Percentiles rank a stretch among this genome's conserved stretches.
phyloP scores from a whole-genome alignment of 495 filamentous ascomycete genomes.

The Hypoxylon trugodes region DNA sequence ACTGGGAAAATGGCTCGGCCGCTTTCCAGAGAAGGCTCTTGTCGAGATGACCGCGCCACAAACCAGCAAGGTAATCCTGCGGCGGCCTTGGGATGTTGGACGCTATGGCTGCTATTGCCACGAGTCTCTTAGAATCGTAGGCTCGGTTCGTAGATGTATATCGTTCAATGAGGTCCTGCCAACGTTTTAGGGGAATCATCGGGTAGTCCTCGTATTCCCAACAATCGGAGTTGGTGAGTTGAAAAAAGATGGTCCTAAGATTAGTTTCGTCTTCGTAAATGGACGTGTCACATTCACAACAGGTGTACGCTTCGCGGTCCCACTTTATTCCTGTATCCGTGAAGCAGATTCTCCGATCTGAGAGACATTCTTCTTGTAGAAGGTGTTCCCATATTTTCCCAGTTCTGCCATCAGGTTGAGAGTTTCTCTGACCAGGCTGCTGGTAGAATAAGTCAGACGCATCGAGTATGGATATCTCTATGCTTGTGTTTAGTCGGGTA shows the following conservation, averaged over 20 bases:
- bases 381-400: too few relatives aligned
- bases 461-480: background rate
- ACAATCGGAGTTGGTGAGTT: background rate
- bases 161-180: constrained; percentile 23
- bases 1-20: background rate
- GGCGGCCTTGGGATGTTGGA: background rate
- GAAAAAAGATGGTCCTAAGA: constrained; percentile 3
- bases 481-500: constrained; percentile 1
- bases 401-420: constrained; percentile 6
- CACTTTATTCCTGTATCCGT: constrained; percentile 11
- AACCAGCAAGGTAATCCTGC: constrained; percentile 14
- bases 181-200: constrained; percentile 9
- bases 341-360: constrained; percentile 15
- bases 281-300: constrained; percentile 2
- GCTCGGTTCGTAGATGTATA: constrained; percentile 19
- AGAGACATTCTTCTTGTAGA: constrained; percentile 26
- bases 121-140: constrained; percentile 13
- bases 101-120: constrained; percentile 21
- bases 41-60: constrained; percentile 16
- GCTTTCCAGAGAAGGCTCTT: constrained; percentile 20
- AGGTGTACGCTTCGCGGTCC: constrained; percentile 5
- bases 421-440: background rate
- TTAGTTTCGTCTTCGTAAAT: background rate
- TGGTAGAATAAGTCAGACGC: constrained; percentile 7
- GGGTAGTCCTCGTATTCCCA: background rate